A percentile compares a stretch with the other conserved stretches of the same genome.
Conservation (phyloP, 768 basidiomycete species). For the Mycena rosella region DNA sequence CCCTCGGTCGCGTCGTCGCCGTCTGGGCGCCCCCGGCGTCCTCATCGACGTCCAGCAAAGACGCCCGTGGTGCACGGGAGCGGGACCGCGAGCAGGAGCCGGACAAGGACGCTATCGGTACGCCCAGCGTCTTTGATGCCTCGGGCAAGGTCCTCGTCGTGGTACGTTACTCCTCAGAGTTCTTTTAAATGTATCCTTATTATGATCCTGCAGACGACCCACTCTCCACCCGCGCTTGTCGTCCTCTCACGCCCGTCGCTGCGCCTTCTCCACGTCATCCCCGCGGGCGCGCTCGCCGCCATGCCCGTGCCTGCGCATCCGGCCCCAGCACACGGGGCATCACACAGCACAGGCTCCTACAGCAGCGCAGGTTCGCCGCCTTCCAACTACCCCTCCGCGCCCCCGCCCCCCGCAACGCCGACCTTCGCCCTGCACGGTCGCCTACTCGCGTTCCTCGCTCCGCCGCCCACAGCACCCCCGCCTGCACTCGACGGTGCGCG, state of each 20-base stretch:
- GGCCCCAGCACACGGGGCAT: too few species aligned
- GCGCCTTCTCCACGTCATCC: constrained; percentile 34
- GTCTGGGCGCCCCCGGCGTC: constrained; percentile 40
- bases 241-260: constrained; percentile 25
- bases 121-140: constrained; percentile 27
- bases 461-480: constrained; percentile 35
- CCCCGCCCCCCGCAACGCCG: constrained; percentile 28
- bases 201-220: constrained; percentile 20
- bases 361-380: too few species aligned
- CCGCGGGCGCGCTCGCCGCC: constrained; percentile 24
- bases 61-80: too few species aligned
- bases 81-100: background rate
- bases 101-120: constrained; percentile 2
- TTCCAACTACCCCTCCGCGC: too few species aligned
- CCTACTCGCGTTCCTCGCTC: constrained; percentile 34
- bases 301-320: too few species aligned
- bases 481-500: constrained; percentile 40
- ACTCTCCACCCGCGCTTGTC: constrained; percentile 30
- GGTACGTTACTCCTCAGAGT: background rate
- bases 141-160: constrained; percentile 19
- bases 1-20: constrained; percentile 69
- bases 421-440: constrained; percentile 30
- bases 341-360: constrained; percentile 16
- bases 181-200: too few species aligned
- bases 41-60: background rate